Evolutionary conservation across 2,329 filamentous ascomycete species (phyloP).

Genomic region (Aureobasidium uvarum): DNA sequence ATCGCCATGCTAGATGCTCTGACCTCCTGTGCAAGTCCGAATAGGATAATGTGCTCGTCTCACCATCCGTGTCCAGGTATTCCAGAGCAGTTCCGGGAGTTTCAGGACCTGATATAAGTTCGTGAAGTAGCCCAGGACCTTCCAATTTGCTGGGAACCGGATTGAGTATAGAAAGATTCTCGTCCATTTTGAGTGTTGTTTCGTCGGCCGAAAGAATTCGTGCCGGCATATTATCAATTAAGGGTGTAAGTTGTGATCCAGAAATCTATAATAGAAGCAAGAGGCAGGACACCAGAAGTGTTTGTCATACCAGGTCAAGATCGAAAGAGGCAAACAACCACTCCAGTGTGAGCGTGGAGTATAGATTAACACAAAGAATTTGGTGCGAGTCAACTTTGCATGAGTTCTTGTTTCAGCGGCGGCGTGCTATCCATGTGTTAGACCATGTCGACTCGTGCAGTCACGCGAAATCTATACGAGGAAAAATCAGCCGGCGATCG

Average conservation of each 20-base stretch:
- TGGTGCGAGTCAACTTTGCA: neutral
- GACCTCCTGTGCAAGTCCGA: slow-evolving; percentile 59
- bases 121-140: slow-evolving; percentile 59
- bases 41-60: slow-evolving; percentile 58
- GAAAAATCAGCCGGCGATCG: slow-evolving; percentile 15
- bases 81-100: slow-evolving; percentile 58
- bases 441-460: slow-evolving; percentile 19
- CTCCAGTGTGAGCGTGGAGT: neutral
- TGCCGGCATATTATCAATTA: slow-evolving; percentile 25
- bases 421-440: neutral
- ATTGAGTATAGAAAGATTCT: slow-evolving; percentile 58
- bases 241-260: neutral
- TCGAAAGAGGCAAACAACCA: neutral
- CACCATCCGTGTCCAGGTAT: slow-evolving; percentile 54
- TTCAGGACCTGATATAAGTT: slow-evolving; percentile 57
- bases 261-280: neutral
- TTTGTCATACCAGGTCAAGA: neutral
- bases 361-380: neutral
- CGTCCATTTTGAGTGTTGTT: slow-evolving; percentile 25
- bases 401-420: neutral
- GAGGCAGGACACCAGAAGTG: neutral
- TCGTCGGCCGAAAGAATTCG: slow-evolving; percentile 3
- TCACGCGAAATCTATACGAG: slow-evolving; percentile 17
- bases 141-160: slow-evolving; percentile 51
- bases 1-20: slow-evolving; percentile 54